A percentile compares a stretch with the other conserved stretches of the same genome.
These are phyloP conservation scores for Sechiopsis laciniata DNA, from an alignment of 306 rosid species.

Conservation along the genomic window DNA sequence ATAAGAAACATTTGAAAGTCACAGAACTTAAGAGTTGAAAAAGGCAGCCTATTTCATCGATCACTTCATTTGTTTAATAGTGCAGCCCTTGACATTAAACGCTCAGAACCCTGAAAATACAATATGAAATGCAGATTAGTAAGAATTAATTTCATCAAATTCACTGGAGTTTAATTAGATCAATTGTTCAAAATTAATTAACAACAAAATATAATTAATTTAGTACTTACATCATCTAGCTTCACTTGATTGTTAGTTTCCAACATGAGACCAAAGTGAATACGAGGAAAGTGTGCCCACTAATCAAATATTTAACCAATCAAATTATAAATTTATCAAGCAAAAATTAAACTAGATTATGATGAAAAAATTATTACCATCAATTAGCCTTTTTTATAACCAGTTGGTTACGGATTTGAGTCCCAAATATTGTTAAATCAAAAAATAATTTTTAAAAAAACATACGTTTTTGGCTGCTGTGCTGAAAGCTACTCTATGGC, in stretches of 20 bases:
- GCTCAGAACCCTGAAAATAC: slow-evolving; percentile 48
- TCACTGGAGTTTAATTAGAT: not conserved
- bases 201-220: not conserved
- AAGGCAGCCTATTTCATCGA: not conserved
- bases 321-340: too few species aligned
- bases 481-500: slow-evolving; percentile 96
- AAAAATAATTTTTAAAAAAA: not conserved
- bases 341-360: not conserved
- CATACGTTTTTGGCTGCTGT: slow-evolving; percentile 92
- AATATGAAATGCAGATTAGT: not conserved
- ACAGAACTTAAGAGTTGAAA: not conserved
- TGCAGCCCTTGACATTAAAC: slow-evolving; percentile 60
- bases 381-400: not conserved
- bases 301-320: slow-evolving; percentile 22
- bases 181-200: not conserved
- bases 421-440: too few species aligned
- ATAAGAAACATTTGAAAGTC: not conserved
- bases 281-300: slow-evolving; percentile 99
- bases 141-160: too few species aligned
- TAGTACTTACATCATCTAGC: slow-evolving; percentile 61
- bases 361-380: not conserved
- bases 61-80: slow-evolving; percentile 54
- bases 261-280: slow-evolving; percentile 91
- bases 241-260: slow-evolving; percentile 79
- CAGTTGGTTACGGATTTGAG: too few species aligned